Percentiles rank a stretch among this genome's conserved stretches.
Evolutionary conservation across 73 alveolate species (phyloP).

Genomic region (Effrenium voratum): DNA sequence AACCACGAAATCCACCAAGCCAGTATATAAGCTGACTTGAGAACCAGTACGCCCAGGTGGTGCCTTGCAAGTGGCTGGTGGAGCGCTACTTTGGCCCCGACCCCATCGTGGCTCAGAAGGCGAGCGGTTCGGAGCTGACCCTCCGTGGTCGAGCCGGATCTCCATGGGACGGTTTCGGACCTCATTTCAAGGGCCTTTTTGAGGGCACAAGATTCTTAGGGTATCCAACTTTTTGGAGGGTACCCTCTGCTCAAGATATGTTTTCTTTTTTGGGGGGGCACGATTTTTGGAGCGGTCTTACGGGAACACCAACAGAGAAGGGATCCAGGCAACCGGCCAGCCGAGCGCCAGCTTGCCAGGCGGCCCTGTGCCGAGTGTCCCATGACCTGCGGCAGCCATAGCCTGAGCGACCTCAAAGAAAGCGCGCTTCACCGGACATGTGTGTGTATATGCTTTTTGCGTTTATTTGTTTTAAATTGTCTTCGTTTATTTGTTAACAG

Average conservation of each 20-base stretch:
- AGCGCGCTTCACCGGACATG: neutral
- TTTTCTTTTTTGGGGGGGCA: neutral
- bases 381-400: neutral
- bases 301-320: neutral
- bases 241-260: too few species aligned
- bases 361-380: slow-evolving; percentile 37
- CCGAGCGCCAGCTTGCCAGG: neutral
- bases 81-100: slow-evolving; percentile 73
- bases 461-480: too few species aligned
- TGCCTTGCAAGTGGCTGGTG: slow-evolving; percentile 83
- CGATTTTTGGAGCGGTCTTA: neutral
- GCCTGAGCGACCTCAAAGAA: neutral
- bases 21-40: too few species aligned
- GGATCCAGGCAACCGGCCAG: neutral
- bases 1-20: neutral
- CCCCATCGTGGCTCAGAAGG: slow-evolving; percentile 85
- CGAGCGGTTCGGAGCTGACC: too few species aligned
- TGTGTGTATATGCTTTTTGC: too few species aligned
- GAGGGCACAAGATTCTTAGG: too few species aligned
- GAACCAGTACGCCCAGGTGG: neutral
- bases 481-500: too few species aligned
- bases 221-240: too few species aligned
- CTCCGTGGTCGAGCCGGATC: too few species aligned
- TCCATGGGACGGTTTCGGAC: too few species aligned
- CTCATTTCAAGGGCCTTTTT: too few species aligned